Conservation (phyloP, 2,329 filamentous ascomycete species). For the Paraconiothyrium sp. region DNA sequence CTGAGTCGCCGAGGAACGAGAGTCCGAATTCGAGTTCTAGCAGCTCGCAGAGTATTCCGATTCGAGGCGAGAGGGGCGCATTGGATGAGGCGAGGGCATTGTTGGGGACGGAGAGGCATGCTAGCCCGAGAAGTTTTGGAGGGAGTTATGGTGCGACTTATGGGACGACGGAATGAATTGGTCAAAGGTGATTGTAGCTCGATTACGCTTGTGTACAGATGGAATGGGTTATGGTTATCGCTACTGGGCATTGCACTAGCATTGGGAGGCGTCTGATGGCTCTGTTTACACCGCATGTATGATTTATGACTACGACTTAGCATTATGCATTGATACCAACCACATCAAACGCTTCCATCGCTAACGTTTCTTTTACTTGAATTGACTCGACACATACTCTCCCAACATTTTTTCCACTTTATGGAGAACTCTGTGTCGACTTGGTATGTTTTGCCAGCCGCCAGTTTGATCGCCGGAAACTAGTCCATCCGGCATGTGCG, state of each 20-base stretch:
- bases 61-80: constrained; percentile 31
- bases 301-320: background rate
- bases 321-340: background rate
- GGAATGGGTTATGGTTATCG: background rate
- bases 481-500: constrained; percentile 1
- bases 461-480: background rate
- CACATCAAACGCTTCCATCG: background rate
- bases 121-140: constrained; percentile 48
- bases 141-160: constrained; percentile 12
- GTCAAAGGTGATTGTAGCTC: background rate
- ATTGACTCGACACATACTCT: too few species aligned
- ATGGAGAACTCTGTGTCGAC: too few species aligned
- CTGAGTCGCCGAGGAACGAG: constrained; percentile 28
- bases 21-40: constrained; percentile 24
- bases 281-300: background rate
- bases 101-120: constrained; percentile 42
- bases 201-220: background rate
- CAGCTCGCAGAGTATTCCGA: constrained; percentile 35
- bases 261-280: background rate
- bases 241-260: background rate
- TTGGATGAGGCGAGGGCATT: constrained; percentile 50
- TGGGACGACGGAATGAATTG: background rate
- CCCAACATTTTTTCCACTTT: too few species aligned
- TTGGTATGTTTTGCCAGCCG: too few species aligned
- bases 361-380: background rate